phyloP scores from a whole-genome alignment of 139 green algal species.

The Yamagishiella unicocca region DNA sequence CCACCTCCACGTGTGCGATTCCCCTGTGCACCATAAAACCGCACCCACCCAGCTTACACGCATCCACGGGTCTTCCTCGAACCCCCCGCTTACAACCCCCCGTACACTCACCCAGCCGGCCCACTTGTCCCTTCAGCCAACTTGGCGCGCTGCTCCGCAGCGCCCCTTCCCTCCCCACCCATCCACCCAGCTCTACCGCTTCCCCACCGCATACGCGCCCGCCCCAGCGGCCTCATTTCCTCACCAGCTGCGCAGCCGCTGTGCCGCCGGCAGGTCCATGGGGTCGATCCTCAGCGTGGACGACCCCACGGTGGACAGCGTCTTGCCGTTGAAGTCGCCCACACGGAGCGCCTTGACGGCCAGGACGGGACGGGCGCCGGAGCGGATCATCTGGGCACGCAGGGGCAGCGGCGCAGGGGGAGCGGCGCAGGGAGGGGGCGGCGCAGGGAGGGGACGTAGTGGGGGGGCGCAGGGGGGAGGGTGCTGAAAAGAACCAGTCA shows the following conservation, averaged over 20 bases:
- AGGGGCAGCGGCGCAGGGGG: neutral
- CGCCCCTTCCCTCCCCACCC: neutral
- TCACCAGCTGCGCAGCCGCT: slow-evolving; percentile 76
- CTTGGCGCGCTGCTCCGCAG: too few species aligned
- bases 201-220: neutral
- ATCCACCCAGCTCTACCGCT: neutral
- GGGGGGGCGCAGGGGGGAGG: too few species aligned
- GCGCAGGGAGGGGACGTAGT: neutral
- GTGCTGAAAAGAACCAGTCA: too few species aligned
- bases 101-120: too few species aligned
- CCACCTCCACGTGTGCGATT: too few species aligned
- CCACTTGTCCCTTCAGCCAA: too few species aligned
- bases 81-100: too few species aligned
- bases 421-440: neutral
- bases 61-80: too few species aligned
- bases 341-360: slow-evolving; percentile 88
- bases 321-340: slow-evolving; percentile 97
- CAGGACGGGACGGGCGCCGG: slow-evolving; percentile 79
- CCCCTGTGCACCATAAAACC: too few species aligned
- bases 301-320: slow-evolving; percentile 79
- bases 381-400: slow-evolving; percentile 8
- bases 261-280: slow-evolving; percentile 72
- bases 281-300: slow-evolving; percentile 83
- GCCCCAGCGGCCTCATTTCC: too few species aligned
- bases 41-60: too few species aligned